Percentiles rank a stretch among this genome's conserved stretches.
These are phyloP conservation scores for Raphanus raphanistrum DNA, from an alignment of 345 rosid species.

Conservation along the genomic window DNA sequence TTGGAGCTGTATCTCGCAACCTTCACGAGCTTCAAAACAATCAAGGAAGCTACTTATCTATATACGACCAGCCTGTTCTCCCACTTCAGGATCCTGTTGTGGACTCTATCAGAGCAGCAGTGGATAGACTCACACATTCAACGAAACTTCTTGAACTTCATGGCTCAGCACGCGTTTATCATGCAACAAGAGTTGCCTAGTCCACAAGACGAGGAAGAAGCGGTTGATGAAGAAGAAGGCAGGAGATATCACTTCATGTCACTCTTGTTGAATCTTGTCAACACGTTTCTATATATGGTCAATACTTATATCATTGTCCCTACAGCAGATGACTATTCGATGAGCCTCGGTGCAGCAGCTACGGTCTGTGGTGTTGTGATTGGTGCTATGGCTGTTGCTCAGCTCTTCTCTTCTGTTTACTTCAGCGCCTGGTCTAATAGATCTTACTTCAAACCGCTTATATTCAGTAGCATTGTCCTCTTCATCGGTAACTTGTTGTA, in stretches of 20 bases:
- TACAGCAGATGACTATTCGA: slow-evolving; percentile 90
- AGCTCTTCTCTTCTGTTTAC: slow-evolving; percentile 89
- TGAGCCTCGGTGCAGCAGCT: slow-evolving; percentile 92
- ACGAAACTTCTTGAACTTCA: slow-evolving; percentile 85
- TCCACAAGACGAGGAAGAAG: slow-evolving; percentile 76
- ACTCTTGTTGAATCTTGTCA: slow-evolving; percentile 74
- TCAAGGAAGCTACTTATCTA: slow-evolving; percentile 92
- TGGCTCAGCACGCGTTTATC: slow-evolving; percentile 93
- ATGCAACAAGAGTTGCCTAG: slow-evolving; percentile 89
- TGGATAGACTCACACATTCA: slow-evolving; percentile 79
- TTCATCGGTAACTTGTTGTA: slow-evolving; percentile 75
- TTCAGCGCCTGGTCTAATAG: slow-evolving; percentile 54
- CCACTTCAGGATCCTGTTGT: slow-evolving; percentile 87
- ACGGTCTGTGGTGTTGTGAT: slow-evolving; percentile 95
- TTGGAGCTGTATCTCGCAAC: slow-evolving; percentile 94
- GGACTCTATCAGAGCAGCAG: slow-evolving; percentile 78
- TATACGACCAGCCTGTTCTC: slow-evolving; percentile 83
- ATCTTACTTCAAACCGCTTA: slow-evolving; percentile 89
- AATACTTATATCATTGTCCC: slow-evolving; percentile 93
- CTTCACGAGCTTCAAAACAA: slow-evolving; percentile 92
- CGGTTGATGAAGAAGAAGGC: slow-evolving; percentile 46
- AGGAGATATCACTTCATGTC: slow-evolving; percentile 89
- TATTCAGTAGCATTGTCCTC: slow-evolving; percentile 89
- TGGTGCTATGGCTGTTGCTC: slow-evolving; percentile 98
- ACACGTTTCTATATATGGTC: slow-evolving; percentile 90